Evolutionary conservation across 352 stramenopile species (phyloP).

Genomic region (Peronospora destructor): DNA sequence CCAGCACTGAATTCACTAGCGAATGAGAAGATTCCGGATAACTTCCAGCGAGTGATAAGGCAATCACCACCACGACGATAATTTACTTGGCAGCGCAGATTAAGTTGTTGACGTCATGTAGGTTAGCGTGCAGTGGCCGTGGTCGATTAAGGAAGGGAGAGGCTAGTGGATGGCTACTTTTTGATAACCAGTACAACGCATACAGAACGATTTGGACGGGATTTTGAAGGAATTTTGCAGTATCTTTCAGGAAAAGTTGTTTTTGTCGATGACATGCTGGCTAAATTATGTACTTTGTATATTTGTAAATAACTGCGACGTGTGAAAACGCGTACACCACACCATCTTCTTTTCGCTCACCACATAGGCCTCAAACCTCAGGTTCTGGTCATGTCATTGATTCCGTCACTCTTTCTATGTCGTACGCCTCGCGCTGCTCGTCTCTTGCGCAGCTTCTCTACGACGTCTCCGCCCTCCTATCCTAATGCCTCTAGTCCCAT

Average conservation of each 20-base stretch:
- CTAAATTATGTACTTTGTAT: no score
- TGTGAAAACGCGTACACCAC: neutral
- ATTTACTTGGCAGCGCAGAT: slow-evolving; percentile 44
- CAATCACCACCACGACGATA: slow-evolving; percentile 28
- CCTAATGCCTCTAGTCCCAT: slow-evolving; percentile 23
- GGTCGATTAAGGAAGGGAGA: neutral
- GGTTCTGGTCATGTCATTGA: slow-evolving; percentile 13
- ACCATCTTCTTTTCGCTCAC: no score
- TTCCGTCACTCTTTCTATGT: slow-evolving; percentile 13
- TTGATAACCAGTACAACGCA: neutral
- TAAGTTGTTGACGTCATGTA: slow-evolving; percentile 25
- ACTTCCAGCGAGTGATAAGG: slow-evolving; percentile 17
- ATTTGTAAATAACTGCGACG: neutral
- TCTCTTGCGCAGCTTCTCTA: slow-evolving; percentile 18
- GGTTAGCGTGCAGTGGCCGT: no score
- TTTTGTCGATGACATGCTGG: no score
- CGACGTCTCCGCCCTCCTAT: slow-evolving; percentile 1
- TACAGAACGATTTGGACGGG: no score
- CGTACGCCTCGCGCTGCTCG: slow-evolving; percentile 10
- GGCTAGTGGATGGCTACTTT: neutral
- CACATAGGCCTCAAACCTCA: slow-evolving; percentile 8
- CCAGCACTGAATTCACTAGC: slow-evolving; percentile 48
- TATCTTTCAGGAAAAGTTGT: no score
- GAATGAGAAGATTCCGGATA: slow-evolving; percentile 44
- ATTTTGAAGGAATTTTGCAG: no score